A percentile compares a stretch with the other conserved stretches of the same genome.
Evolutionary conservation across 1,284 basidiomycete genomes (phyloP).

Genomic region (Fomes fomentarius): DNA sequence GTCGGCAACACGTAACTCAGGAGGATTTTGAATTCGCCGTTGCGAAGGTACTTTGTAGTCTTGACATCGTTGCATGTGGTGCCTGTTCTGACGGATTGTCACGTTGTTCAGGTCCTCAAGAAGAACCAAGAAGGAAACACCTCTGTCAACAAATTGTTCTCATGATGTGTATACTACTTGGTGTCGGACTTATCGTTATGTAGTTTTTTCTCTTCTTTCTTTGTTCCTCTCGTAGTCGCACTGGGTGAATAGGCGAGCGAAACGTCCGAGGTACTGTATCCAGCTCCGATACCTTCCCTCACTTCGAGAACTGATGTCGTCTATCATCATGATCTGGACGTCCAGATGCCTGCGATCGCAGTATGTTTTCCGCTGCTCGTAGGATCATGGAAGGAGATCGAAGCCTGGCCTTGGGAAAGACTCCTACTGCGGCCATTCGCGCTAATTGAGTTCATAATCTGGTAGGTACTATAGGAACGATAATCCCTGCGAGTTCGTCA

Average conservation of each 20-base stretch:
- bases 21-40: slow-evolving; percentile 99
- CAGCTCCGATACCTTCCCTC: neutral
- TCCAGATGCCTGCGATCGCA: neutral
- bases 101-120: slow-evolving; percentile 69
- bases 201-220: slow-evolving; percentile 1
- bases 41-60: slow-evolving; percentile 72
- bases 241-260: neutral
- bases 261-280: neutral
- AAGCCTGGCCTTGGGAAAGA: neutral
- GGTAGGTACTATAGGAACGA: neutral
- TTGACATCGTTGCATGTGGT: slow-evolving; percentile 5
- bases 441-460: neutral
- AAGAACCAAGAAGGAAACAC: slow-evolving; percentile 93
- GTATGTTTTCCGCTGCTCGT: too few relatives aligned
- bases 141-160: slow-evolving; percentile 89
- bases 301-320: neutral
- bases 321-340: neutral
- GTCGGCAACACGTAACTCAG: slow-evolving; percentile 95
- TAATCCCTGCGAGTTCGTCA: neutral
- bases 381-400: too few relatives aligned
- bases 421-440: neutral
- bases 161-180: slow-evolving; percentile 39
- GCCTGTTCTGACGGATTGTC: neutral
- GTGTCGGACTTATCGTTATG: slow-evolving; percentile 7
- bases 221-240: neutral